Evolutionary conservation across 2,329 filamentous ascomycete genomes (phyloP).

Genomic region (Westerdykella ornata): DNA sequence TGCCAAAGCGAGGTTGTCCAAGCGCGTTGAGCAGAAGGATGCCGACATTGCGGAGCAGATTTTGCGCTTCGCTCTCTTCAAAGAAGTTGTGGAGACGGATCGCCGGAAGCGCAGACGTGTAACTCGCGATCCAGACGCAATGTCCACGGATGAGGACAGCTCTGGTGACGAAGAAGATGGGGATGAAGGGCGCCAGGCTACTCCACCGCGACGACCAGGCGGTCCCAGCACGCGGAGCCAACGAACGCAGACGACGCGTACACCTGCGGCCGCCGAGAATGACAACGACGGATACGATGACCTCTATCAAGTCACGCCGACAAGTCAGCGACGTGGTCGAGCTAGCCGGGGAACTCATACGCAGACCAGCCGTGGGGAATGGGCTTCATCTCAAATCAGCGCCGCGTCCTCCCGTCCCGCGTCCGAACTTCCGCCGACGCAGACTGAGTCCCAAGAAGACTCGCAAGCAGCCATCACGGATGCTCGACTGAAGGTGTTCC

Average conservation of each 20-base stretch:
- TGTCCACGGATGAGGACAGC: slow-evolving; percentile 52
- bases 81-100: slow-evolving; percentile 76
- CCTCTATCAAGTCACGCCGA: slow-evolving; percentile 48
- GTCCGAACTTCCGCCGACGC: slow-evolving; percentile 59
- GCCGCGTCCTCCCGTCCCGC: slow-evolving; percentile 74
- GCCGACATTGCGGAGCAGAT: slow-evolving; percentile 83
- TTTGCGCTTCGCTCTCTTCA: slow-evolving; percentile 90
- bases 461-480: slow-evolving; percentile 45
- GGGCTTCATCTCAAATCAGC: slow-evolving; percentile 55
- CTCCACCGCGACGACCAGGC: slow-evolving; percentile 34
- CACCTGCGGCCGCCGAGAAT: slow-evolving; percentile 37
- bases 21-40: slow-evolving; percentile 81
- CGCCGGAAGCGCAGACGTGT: slow-evolving; percentile 79
- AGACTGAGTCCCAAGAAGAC: slow-evolving; percentile 30
- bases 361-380: slow-evolving; percentile 25
- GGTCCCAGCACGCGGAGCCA: slow-evolving; percentile 32
- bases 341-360: slow-evolving; percentile 27
- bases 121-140: slow-evolving; percentile 51
- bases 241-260: slow-evolving; percentile 20
- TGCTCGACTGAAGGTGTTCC: slow-evolving; percentile 66
- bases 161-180: slow-evolving; percentile 57
- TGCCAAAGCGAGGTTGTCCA: slow-evolving; percentile 84
- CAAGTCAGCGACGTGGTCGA: slow-evolving; percentile 34
- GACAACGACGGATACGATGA: slow-evolving; percentile 51
- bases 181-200: slow-evolving; percentile 33